phyloP scores from a whole-genome alignment of 2,329 filamentous ascomycete species.

The Aspergillus candidus region DNA sequence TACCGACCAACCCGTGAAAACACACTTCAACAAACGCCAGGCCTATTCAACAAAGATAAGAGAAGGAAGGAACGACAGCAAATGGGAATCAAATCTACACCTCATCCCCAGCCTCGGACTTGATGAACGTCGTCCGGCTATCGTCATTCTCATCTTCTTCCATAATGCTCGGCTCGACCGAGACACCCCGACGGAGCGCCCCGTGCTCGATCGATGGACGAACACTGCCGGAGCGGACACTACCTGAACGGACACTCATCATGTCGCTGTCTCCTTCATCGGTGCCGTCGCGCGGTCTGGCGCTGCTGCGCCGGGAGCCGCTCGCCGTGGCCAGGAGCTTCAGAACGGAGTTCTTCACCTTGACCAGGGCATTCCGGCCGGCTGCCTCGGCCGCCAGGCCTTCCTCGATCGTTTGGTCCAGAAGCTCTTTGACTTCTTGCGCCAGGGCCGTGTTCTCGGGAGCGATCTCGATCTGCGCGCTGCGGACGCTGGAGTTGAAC shows the following conservation, averaged over 20 bases:
- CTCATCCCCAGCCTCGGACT: conserved; percentile 25
- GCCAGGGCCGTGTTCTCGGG: conserved; percentile 49
- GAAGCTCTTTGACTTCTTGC: conserved; percentile 51
- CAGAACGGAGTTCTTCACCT: conserved; percentile 40
- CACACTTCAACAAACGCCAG: conserved; percentile 12
- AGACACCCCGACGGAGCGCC: conserved; percentile 18
- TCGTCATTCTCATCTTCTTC: conserved; percentile 36
- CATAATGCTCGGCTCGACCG: conserved; percentile 33
- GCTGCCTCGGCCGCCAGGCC: conserved; percentile 37
- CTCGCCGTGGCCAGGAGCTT: conserved; percentile 46
- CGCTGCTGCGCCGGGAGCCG: conserved; percentile 31
- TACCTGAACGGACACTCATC: conserved; percentile 24
- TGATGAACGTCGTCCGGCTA: conserved; percentile 28
- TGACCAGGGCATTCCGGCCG: conserved; percentile 41
- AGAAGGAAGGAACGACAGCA: conserved; percentile 4
- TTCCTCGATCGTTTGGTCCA: conserved; percentile 51
- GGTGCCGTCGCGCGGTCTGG: conserved; percentile 26
- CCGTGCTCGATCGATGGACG: conserved; percentile 27
- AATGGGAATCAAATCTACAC: conserved; percentile 7
- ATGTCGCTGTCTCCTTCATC: conserved; percentile 27
- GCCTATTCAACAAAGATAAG: not conserved
- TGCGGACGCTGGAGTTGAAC: conserved; percentile 44
- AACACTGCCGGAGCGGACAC: conserved; percentile 25
- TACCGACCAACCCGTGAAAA: conserved; percentile 1
- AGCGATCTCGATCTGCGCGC: conserved; percentile 45